Conservation (phyloP, 2,329 filamentous ascomycete genomes). For the Microcyclospora pomicola region DNA sequence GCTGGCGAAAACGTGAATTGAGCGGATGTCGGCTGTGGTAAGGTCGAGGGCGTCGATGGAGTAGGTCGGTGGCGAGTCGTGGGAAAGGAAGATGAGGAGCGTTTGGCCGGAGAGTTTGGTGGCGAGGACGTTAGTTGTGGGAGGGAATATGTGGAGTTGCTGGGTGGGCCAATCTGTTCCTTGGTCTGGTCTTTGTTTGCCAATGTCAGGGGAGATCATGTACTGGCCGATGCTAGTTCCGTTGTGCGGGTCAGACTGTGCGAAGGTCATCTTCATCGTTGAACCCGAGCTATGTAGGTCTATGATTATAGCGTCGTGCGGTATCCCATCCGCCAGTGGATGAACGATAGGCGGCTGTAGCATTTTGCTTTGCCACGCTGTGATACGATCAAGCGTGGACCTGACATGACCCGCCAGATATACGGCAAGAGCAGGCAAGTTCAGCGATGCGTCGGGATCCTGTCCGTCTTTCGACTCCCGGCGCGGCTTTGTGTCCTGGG, state of each 20-base stretch:
- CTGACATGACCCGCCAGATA: constrained; percentile 12
- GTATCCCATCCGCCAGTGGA: neutral
- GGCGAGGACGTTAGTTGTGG: neutral
- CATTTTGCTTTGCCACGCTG: constrained; percentile 28
- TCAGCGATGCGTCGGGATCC: constrained; percentile 8
- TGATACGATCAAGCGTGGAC: constrained; percentile 23
- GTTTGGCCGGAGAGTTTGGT: neutral
- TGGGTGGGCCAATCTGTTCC: neutral
- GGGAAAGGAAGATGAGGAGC: neutral
- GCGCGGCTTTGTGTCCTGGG: constrained; percentile 1
- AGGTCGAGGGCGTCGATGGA: neutral
- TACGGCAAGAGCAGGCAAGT: constrained; percentile 15
- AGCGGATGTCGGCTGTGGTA: constrained; percentile 18
- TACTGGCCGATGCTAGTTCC: neutral
- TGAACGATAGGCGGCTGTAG: constrained; percentile 8
- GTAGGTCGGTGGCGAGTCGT: neutral
- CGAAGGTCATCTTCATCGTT: neutral
- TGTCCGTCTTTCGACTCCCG: neutral
- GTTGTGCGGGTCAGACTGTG: neutral
- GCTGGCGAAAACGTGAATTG: constrained; percentile 32
- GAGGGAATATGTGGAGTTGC: neutral
- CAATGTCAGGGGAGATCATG: neutral
- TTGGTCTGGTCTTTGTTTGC: neutral
- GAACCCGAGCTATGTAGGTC: neutral
- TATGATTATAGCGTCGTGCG: neutral